Evolutionary conservation across 176 grass and related monocot species (phyloP), one percentile per base, ranked within the genome.

Genomic region (Bothriochloa decipiens): DNA sequence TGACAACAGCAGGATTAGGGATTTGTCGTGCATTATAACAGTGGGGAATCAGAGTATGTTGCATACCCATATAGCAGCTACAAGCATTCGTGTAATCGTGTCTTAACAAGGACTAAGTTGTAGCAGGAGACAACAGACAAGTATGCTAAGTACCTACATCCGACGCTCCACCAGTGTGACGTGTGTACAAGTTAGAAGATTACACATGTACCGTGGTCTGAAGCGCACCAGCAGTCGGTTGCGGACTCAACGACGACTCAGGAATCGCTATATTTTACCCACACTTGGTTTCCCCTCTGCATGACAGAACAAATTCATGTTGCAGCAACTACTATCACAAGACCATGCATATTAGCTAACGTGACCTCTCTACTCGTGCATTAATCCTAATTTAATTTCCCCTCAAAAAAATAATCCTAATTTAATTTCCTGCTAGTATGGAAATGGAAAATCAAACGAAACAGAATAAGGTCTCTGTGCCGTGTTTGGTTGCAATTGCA

Each of bases 271-370:
- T 18, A 37, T 37, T 69, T 75, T 82, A 27, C 37, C 36, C 49
- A 20, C 14, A 28, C 40, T 4, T 70, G 79, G 79, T 83, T 87
- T 70, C 52, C 73, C 41, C n/a, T 50, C 29, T 23, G 41, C 52
- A 53, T 63, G 73, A 83, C 80, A 82, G 4, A 22, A 63, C 29
- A 77, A 53, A 88, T 65, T 70, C 65, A 11, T 61, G 72, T 8
- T 68, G 32, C 12, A 25, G 32, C 28, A 23, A 32, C 29, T 32
- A 70, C 45, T 45, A 43, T 7, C 15, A 53, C 52, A 55, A 55
- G 9, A 81, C 3, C 29, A 16, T 5, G 33, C n/a, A 32, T 32
- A 32, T 32, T 2, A 32, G 29, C 29, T 32, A 70, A 2, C 20
- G 26, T 72, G 11, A 43, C 6, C 11, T 43, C 39, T n/a, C 40